Base-by-base conservation (phyloP, 2,329 filamentous ascomycete genomes). In the Beauveria australis region DNA sequence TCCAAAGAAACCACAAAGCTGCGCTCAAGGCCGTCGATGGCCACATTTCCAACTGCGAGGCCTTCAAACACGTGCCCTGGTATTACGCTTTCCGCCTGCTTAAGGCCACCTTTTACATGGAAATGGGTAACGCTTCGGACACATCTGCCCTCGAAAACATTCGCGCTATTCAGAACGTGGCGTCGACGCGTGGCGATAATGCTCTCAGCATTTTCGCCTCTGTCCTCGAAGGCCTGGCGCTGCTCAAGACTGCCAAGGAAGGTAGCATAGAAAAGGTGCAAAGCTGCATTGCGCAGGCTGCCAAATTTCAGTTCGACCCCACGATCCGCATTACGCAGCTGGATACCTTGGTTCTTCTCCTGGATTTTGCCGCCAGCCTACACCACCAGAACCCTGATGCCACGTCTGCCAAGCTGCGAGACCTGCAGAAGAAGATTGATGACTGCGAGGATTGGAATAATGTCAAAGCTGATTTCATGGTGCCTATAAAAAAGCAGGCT, bases 11-110 rank as follows among this genome's bases (percentile, higher is more conserved):
- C 64, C 83, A 83, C 57, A 89, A 88, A 67, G 88, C 88, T 1
- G 88, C 89, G 0, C 77, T 92, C 67, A 92, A 88, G 64, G 81
- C 86, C 0, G 75, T 91, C 18, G 89, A 92, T 68, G 80, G 81
- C 28, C 80, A 88, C 49, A 88, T 92, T 51, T 76, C 80, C 0
- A 86, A 91, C 67, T 85, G 86, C 33, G 82, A 88, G 70, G 82
- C 85, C 41, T 86, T 85, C 67, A 84, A 86, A 68, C 86, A 89
- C 66, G 76, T 81, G 9, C 81, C 85, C 54, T 93, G 89, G 89
- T 80, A 87, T 18, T 93, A 92, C 69, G 87, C 87, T 0, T 89
- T 92, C 67, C 85, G 89, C 8, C 85, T 93, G 51, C 74, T 92
- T 16, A 89, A 89, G 65, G 84, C 87, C 0, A 84, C 87, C 0